These are phyloP conservation scores for Thelonectria olida DNA, from an alignment of 2,329 filamentous ascomycete species.

Conservation along the genomic window DNA sequence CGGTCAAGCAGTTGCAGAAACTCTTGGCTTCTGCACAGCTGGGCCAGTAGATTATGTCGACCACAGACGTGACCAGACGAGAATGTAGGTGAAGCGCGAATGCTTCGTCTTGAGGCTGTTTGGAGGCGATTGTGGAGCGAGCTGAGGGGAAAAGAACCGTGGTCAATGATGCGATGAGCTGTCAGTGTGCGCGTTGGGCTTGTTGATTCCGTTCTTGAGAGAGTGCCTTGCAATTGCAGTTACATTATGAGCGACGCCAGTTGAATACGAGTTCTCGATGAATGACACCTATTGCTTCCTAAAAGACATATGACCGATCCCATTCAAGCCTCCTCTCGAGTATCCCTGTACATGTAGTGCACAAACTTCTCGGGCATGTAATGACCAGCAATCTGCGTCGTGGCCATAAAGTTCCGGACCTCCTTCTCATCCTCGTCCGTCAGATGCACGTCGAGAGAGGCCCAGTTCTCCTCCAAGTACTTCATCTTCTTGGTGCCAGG, in stretches of 20 bases:
- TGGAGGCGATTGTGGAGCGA: too few relatives aligned
- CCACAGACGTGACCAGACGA: background rate
- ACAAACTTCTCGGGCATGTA: background rate
- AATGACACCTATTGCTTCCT: too few relatives aligned
- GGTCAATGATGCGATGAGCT: too few relatives aligned
- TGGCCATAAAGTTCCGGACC: slow-evolving; percentile 33
- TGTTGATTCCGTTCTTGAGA: too few relatives aligned
- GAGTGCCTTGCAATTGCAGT: too few relatives aligned
- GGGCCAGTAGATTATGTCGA: too few relatives aligned
- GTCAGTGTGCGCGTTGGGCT: too few relatives aligned
- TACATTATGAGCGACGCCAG: too few relatives aligned
- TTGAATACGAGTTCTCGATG: too few relatives aligned
- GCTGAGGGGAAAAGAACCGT: too few relatives aligned
- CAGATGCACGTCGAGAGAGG: slow-evolving; percentile 40
- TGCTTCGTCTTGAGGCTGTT: background rate
- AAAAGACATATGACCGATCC: too few relatives aligned
- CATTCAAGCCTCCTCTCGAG: slow-evolving; percentile 3
- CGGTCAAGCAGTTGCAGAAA: slow-evolving; percentile 39
- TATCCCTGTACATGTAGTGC: slow-evolving; percentile 11
- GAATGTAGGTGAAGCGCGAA: background rate
- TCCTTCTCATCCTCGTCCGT: slow-evolving; percentile 42
- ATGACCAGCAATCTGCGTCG: slow-evolving; percentile 17
- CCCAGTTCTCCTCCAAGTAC: slow-evolving; percentile 54
- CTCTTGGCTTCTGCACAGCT: slow-evolving; percentile 31
- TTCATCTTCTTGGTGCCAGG: slow-evolving; percentile 52